Conservation (phyloP, 169 alveolate genomes). For the Eimeria mitis region DNA sequence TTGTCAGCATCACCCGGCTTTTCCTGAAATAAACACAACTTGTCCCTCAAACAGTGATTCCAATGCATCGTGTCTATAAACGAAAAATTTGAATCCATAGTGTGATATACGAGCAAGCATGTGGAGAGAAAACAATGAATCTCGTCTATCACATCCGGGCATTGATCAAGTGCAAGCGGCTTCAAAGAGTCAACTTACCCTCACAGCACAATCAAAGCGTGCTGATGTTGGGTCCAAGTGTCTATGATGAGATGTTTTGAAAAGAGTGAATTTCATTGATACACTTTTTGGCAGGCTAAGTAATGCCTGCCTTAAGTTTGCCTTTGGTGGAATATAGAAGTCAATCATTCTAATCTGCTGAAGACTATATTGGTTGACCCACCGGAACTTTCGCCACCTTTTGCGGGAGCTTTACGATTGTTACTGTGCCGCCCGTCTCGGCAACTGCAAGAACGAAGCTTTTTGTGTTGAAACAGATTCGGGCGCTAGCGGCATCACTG, state of each 20-base stretch:
- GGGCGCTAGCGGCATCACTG: constrained; percentile 69
- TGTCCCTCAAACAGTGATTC: not conserved
- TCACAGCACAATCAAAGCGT: not conserved
- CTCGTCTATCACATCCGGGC: not conserved
- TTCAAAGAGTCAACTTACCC: not conserved
- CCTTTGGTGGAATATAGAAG: not conserved
- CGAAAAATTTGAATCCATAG: not conserved
- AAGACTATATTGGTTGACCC: not conserved
- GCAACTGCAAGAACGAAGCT: constrained; percentile 68
- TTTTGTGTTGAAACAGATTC: constrained; percentile 45
- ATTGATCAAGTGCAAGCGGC: not conserved
- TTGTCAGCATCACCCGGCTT: constrained; percentile 47
- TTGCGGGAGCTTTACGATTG: constrained; percentile 55
- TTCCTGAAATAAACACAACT: constrained; percentile 39
- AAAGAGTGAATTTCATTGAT: not conserved
- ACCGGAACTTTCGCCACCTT: constrained; percentile 48
- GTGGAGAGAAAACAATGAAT: not conserved
- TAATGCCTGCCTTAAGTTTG: not conserved
- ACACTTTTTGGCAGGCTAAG: not conserved
- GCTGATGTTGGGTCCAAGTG: not conserved
- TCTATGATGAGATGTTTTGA: not conserved
- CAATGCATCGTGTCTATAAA: no score
- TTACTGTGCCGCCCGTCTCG: constrained; percentile 70
- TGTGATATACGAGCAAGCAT: not conserved
- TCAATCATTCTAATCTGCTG: not conserved